Percentiles rank a stretch among this genome's conserved stretches.
phyloP scores from a whole-genome alignment of 805 yeast genomes.

The Naumovozyma baii region DNA sequence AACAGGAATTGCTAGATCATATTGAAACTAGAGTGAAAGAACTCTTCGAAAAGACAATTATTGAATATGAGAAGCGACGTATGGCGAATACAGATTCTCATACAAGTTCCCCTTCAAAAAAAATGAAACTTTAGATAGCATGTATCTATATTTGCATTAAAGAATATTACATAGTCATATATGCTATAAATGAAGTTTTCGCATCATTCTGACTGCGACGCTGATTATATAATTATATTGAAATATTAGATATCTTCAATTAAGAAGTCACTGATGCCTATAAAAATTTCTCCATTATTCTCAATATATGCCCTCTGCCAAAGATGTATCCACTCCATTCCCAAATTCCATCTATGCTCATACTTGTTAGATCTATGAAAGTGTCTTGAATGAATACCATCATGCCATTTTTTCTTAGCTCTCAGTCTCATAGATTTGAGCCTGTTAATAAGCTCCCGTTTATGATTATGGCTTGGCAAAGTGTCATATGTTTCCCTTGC shows the following conservation, averaged over 20 bases:
- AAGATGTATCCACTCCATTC: slow-evolving; percentile 1
- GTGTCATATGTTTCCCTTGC: background rate
- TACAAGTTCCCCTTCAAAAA: slow-evolving; percentile 8
- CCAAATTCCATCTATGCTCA: background rate
- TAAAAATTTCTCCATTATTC: background rate
- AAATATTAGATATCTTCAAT: background rate
- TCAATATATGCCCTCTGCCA: slow-evolving; percentile 2
- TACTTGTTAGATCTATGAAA: background rate
- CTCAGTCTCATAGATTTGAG: slow-evolving; percentile 11
- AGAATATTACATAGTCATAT: too few species aligned
- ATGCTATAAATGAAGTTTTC: too few species aligned
- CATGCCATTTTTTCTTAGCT: slow-evolving; percentile 7
- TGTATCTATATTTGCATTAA: too few species aligned
- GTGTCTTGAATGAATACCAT: background rate
- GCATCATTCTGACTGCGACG: too few species aligned
- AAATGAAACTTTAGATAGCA: slow-evolving; percentile 10
- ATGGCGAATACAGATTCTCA: slow-evolving; percentile 3
- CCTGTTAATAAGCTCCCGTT: slow-evolving; percentile 8
- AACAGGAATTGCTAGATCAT: slow-evolving; percentile 23
- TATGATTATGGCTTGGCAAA: slow-evolving; percentile 6
- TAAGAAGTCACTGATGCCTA: background rate
- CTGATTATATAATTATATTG: too few species aligned
- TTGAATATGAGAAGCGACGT: slow-evolving; percentile 16
- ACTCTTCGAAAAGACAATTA: slow-evolving; percentile 14
- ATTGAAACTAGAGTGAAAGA: slow-evolving; percentile 21